Evolutionary conservation across 441 rosid species (phyloP), one percentile per base, ranked within the genome.

Genomic region (Croton setiger): DNA sequence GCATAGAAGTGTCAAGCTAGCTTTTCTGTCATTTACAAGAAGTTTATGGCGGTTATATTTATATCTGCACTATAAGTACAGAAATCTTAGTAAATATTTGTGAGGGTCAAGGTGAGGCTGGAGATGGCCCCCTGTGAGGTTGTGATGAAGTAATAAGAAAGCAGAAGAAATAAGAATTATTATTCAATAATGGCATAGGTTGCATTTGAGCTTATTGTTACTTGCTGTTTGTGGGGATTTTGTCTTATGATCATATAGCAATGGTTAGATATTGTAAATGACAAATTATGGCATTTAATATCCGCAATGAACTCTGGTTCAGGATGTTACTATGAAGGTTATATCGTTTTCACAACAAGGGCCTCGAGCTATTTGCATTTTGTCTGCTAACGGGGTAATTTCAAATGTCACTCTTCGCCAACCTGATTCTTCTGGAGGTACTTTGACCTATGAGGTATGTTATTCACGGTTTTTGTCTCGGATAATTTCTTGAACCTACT

Each of bases 331-430:
- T 0, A 88, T 92, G 98, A 92, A 93, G 86, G 83, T 94, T 37
- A 94, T 92, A 79, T 92, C 99, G 37, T 92, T 92, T 77, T 92
- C 99, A 33, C 98, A 92, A 78, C 96, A 87, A 92, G 99, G 98
- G 77, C 91, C 97, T 52, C 85, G 98, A 71, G 97, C 97, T 69
- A 84, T 94, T 68, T 94, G 99, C 78, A 85, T 94, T 36, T 84
- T 92, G 48, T 92, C 94, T 15, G 99, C 98, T 27, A 94, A 84
- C 75, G 99, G 99, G 70, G 84, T 85, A n/a, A 87, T 94, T 67
- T 94, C 98, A 4, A 94, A 88, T 69, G 98, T 87, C 36, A 88
- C 98, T 3, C 91, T 94, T 69, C 91, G 98, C 66, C 97, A 88
- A 69, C 91, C 98, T 14, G 90, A 91, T 83, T 88, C 97, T 51